Base-by-base conservation (phyloP, 345 rosid species). In the Leavenworthia alabamica region DNA sequence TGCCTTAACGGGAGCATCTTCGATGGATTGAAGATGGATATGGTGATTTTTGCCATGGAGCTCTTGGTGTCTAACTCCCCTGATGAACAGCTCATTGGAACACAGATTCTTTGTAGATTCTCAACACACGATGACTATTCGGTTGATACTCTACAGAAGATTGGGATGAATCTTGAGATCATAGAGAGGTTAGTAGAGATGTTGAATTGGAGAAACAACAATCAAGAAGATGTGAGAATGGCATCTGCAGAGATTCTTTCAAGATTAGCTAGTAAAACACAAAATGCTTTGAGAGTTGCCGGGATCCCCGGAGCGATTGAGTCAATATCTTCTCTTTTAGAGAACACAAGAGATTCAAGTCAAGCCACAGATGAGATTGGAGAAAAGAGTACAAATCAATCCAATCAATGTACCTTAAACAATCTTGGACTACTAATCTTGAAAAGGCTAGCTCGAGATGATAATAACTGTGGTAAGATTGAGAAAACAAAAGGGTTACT, bases 241-340 rank as follows among this genome's bases (percentile, higher is more conserved):
- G 82, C 90, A 54, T 83, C 98, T 5, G 96, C 90, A 1, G 93
- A 85, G 58, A 81, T 89, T 19, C 72, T 92, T 41, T 78, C 93
- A 20, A 82, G 70, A 62, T 66, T 92, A 16, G 98, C 93, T 1
- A 81, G 95, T 2, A 89, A 85, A 75, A 92, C 78, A 67, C 95
- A 86, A 37, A 89, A 86, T 39, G 77, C 90, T 8, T 71, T 92
- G 3, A 79, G 96, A 17, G 93, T 92, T 28, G 82, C 93, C 0
- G 90, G 84, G 63, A 83, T 89, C 7, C 83, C 97, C 0, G 99
- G 99, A 0, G 96, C 99, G 2, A 79, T 87, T 82, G 94, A 93
- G 73, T 93, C 97, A 2, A 84, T 93, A 51, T 85, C 96, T 50
- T 89, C 91, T 52, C 79, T 93, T 67, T 80, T 92, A 16, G 88